Evolutionary conservation across 139 green algal genomes (phyloP).

Genomic region (Coccomyxa sp.): DNA sequence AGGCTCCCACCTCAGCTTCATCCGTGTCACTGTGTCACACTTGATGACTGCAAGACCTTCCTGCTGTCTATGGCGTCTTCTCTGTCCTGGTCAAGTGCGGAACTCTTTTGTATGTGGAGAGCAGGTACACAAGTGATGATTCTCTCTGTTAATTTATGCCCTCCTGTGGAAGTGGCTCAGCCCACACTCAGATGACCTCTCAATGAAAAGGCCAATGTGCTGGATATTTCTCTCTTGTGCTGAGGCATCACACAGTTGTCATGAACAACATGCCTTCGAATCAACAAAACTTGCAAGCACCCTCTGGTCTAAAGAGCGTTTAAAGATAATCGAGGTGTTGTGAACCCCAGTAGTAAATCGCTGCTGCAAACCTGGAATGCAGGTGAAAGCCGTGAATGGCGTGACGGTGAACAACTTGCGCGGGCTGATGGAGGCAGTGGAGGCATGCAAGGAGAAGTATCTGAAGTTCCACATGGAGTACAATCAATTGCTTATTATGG

Average conservation of each 20-base stretch:
- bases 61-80: too few species aligned
- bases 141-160: not conserved
- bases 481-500: slow-evolving; percentile 54
- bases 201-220: not conserved
- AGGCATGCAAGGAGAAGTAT: slow-evolving; percentile 28
- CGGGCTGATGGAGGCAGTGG: slow-evolving; percentile 66
- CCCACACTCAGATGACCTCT: not conserved
- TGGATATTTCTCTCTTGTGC: too few species aligned
- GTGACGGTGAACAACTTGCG: slow-evolving; percentile 62
- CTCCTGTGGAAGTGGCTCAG: not conserved
- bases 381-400: slow-evolving; percentile 75
- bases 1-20: not conserved
- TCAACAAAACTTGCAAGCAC: too few species aligned
- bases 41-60: not conserved
- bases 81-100: not conserved
- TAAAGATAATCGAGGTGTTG: too few species aligned
- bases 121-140: not conserved
- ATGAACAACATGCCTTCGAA: too few species aligned
- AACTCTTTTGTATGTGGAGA: not conserved
- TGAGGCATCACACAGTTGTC: too few species aligned
- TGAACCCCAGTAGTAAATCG: too few species aligned
- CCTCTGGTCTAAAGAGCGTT: too few species aligned
- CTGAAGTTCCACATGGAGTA: slow-evolving; percentile 71
- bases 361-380: not conserved
- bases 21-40: not conserved